These are phyloP conservation scores for Ampelomyces quisqualis DNA, from an alignment of 2,329 filamentous ascomycete genomes.

Conservation along the genomic window DNA sequence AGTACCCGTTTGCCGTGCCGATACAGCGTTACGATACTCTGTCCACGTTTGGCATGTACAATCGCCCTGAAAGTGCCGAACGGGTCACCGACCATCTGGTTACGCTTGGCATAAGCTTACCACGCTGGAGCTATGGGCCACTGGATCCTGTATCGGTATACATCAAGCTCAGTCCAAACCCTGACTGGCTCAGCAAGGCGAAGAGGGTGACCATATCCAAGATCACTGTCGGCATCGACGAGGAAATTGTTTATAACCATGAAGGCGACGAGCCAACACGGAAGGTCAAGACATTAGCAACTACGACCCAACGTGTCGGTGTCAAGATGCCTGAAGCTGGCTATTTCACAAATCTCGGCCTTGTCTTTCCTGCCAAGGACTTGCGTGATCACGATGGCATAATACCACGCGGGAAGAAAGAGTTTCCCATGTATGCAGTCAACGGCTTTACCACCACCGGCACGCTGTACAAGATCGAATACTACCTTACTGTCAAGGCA, in stretches of 20 bases:
- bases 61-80: constrained; percentile 86
- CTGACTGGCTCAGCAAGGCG: constrained; percentile 87
- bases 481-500: constrained; percentile 93
- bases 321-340: constrained; percentile 86
- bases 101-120: constrained; percentile 85
- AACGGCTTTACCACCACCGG: constrained; percentile 91
- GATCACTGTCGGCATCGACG: constrained; percentile 90
- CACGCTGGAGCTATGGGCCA: constrained; percentile 94
- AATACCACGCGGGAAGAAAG: constrained; percentile 77
- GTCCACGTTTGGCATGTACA: constrained; percentile 99
- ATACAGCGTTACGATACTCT: constrained; percentile 93
- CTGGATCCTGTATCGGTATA: constrained; percentile 94
- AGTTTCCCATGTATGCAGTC: constrained; percentile 86
- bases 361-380: constrained; percentile 89
- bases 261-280: constrained; percentile 93
- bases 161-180: constrained; percentile 89
- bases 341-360: constrained; percentile 86
- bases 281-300: constrained; percentile 83
- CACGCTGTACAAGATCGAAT: constrained; percentile 96
- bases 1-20: constrained; percentile 87
- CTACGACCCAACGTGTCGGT: constrained; percentile 77
- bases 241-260: constrained; percentile 98
- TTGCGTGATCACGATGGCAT: constrained; percentile 84
- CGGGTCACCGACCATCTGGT: constrained; percentile 86
- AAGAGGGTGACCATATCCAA: constrained; percentile 90